A percentile compares a stretch with the other conserved stretches of the same genome.
Conservation (phyloP, 495 filamentous ascomycete genomes). For the Neurospora tetrasperma region DNA sequence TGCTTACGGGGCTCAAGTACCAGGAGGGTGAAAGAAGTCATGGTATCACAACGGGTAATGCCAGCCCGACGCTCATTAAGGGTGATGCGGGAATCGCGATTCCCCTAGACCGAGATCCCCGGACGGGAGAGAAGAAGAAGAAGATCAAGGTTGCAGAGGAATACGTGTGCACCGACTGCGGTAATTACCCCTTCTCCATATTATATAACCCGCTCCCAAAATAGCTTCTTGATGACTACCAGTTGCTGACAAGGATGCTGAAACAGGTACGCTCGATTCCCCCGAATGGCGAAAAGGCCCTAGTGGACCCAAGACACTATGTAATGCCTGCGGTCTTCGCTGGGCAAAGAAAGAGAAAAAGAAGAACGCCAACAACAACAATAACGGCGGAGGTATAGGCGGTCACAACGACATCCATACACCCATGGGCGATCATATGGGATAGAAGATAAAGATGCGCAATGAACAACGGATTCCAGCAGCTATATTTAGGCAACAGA, state of each 20-base stretch:
- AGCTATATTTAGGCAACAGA: not conserved
- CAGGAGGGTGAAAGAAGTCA: constrained; percentile 80
- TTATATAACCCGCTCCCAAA: not conserved
- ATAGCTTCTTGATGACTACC: not conserved
- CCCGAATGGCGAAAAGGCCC: constrained; percentile 97
- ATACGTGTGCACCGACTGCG: constrained; percentile 94
- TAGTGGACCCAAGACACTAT: constrained; percentile 87
- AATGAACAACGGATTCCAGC: not conserved
- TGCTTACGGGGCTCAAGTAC: constrained; percentile 83
- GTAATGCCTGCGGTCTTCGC: constrained; percentile 89
- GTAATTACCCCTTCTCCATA: constrained; percentile 22
- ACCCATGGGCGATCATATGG: constrained; percentile 3
- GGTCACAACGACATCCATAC: not conserved
- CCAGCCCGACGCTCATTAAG: constrained; percentile 67
- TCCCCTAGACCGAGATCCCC: constrained; percentile 58
- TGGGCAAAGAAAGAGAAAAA: constrained; percentile 79
- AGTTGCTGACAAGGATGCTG: not conserved
- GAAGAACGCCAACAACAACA: constrained; percentile 19
- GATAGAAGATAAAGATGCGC: constrained; percentile 3
- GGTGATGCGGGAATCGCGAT: constrained; percentile 83
- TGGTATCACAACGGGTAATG: constrained; percentile 79
- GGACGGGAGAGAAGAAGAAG: constrained; percentile 70
- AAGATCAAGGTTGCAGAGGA: constrained; percentile 84
- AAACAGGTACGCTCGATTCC: constrained; percentile 64
- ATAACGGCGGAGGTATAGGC: not conserved